phyloP scores from a whole-genome alignment of 2,329 filamentous ascomycete genomes.

The Fusarium tupiense region DNA sequence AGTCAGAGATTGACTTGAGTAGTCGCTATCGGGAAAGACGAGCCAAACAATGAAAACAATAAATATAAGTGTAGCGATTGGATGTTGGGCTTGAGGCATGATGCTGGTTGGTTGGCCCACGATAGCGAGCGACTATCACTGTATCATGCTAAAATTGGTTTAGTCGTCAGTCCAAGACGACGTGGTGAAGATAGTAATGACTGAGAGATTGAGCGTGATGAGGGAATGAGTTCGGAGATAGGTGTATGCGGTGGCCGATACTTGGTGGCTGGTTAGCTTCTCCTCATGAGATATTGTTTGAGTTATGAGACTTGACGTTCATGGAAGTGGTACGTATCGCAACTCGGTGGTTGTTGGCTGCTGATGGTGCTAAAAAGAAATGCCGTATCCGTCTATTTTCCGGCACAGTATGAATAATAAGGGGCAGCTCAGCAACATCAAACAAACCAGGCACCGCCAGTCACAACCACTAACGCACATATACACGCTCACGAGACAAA shows the following conservation, averaged over 20 bases:
- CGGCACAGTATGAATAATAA: constrained; percentile 39
- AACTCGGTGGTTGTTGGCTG: constrained; percentile 23
- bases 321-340: constrained; percentile 29
- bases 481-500: constrained; percentile 4
- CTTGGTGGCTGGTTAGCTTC: not conserved
- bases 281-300: constrained; percentile 10
- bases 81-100: constrained; percentile 60
- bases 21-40: constrained; percentile 51
- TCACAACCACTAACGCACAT: not conserved
- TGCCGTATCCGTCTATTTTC: constrained; percentile 29
- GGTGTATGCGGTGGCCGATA: not conserved
- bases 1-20: constrained; percentile 46
- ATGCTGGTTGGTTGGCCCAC: constrained; percentile 49
- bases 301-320: not conserved
- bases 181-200: not conserved
- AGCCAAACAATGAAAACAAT: constrained; percentile 53
- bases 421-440: constrained; percentile 15
- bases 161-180: constrained; percentile 16
- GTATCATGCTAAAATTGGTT: constrained; percentile 36
- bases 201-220: not conserved
- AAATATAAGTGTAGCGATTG: constrained; percentile 44
- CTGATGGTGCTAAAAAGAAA: constrained; percentile 26
- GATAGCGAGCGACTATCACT: constrained; percentile 32
- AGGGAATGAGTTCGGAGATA: not conserved
- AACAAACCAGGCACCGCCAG: constrained; percentile 1